Evolutionary conservation across 352 stramenopile species (phyloP).

Genomic region (Pythium sukuiense): DNA sequence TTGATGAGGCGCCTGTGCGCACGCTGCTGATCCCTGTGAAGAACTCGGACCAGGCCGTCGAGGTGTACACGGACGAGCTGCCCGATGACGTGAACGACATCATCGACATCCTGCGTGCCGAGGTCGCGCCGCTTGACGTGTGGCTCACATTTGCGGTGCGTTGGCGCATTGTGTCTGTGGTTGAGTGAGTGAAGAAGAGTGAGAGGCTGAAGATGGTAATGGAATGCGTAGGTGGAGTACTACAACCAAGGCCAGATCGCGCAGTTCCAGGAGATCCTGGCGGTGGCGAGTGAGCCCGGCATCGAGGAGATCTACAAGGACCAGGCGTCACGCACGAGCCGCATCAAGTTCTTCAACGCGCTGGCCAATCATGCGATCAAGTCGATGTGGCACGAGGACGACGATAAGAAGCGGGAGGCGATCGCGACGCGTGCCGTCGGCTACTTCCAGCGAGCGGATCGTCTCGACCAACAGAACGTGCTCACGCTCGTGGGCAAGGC

Average conservation of each 20-base stretch:
- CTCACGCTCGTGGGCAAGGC: constrained; percentile 91
- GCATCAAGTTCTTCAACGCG: constrained; percentile 90
- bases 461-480: constrained; percentile 87
- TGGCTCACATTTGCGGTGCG: constrained; percentile 90
- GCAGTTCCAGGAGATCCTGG: constrained; percentile 87
- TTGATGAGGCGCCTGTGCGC: constrained; percentile 36
- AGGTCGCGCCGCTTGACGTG: constrained; percentile 89
- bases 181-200: no score
- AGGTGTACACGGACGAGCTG: constrained; percentile 90
- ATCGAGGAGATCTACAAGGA: constrained; percentile 91
- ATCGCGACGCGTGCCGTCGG: constrained; percentile 79
- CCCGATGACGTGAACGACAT: constrained; percentile 91
- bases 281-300: constrained; percentile 74
- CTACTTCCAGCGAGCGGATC: constrained; percentile 86
- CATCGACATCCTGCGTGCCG: constrained; percentile 89
- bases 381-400: constrained; percentile 88
- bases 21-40: constrained; percentile 90
- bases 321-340: constrained; percentile 76
- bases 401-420: constrained; percentile 84
- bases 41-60: constrained; percentile 87
- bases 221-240: constrained; percentile 68
- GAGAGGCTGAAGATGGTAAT: not conserved
- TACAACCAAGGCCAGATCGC: constrained; percentile 81
- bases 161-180: not conserved
- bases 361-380: constrained; percentile 85